These are phyloP conservation scores for Tremella mesenterica DNA, from an alignment of 768 basidiomycete species.

Conservation along the genomic window DNA sequence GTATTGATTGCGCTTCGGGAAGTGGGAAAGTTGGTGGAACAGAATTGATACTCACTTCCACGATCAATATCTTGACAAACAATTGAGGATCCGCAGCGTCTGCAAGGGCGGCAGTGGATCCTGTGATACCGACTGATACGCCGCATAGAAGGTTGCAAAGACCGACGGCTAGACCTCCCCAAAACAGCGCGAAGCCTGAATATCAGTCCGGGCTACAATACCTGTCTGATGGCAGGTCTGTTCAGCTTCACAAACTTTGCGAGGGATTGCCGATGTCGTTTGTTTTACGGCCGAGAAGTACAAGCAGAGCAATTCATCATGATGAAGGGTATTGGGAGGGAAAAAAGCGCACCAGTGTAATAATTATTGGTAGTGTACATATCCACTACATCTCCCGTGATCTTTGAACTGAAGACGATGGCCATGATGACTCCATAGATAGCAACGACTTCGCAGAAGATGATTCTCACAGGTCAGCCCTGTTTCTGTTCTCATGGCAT, in stretches of 20 bases:
- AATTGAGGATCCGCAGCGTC: constrained; percentile 90
- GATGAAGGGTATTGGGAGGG: not conserved
- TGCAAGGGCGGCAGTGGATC: constrained; percentile 86
- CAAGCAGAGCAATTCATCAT: no score
- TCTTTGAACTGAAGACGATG: constrained; percentile 86
- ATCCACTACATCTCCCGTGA: constrained; percentile 55
- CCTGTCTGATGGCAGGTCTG: not conserved
- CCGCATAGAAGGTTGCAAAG: constrained; percentile 91
- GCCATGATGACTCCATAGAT: constrained; percentile 90
- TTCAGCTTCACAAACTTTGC: not conserved
- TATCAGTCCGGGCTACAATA: not conserved
- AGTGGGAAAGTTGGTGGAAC: not conserved
- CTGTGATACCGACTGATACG: constrained; percentile 85
- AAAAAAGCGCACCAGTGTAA: constrained; percentile 61
- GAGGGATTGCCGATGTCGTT: no score
- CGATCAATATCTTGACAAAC: constrained; percentile 93
- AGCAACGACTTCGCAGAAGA: constrained; percentile 98
- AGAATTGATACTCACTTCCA: constrained; percentile 77
- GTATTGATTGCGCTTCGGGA: not conserved
- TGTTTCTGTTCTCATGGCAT: not conserved
- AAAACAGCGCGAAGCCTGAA: constrained; percentile 84
- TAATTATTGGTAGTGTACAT: constrained; percentile 83
- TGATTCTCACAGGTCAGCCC: constrained; percentile 59
- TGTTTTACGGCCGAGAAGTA: not conserved
- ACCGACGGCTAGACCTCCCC: constrained; percentile 92